Percentiles rank a stretch among this genome's conserved stretches.
These are phyloP conservation scores for Filosporella fistucella DNA, from an alignment of 495 filamentous ascomycete genomes.

Conservation along the genomic window DNA sequence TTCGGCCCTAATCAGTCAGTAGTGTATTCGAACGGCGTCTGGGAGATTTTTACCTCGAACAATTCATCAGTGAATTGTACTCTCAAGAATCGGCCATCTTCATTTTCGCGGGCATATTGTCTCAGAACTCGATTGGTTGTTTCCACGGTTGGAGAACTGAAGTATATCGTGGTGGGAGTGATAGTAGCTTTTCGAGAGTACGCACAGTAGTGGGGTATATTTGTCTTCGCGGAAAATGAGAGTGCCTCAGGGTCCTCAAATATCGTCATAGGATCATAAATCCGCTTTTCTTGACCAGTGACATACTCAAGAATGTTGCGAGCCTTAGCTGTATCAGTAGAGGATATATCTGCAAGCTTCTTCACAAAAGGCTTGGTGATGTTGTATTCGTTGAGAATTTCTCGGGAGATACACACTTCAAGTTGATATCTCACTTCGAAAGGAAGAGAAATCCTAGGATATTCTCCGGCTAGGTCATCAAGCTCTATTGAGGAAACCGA, in stretches of 20 bases:
- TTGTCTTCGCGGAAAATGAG: conserved; percentile 41
- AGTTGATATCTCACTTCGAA: conserved; percentile 85
- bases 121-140: conserved; percentile 85
- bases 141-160: conserved; percentile 72
- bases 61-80: conserved; percentile 88
- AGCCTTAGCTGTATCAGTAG: conserved; percentile 32
- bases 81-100: conserved; percentile 78
- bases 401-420: conserved; percentile 83
- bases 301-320: conserved; percentile 58
- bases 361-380: conserved; percentile 61
- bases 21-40: too few species aligned
- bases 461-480: conserved; percentile 41
- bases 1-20: conserved; percentile 40
- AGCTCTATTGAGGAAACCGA: conserved; percentile 9
- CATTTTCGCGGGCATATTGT: conserved; percentile 52
- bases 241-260: conserved; percentile 49
- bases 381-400: conserved; percentile 73
- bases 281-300: conserved; percentile 49
- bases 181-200: conserved; percentile 69
- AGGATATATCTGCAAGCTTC: conserved; percentile 46
- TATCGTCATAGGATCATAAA: conserved; percentile 70
- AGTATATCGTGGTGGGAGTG: conserved; percentile 79
- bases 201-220: conserved; percentile 67
- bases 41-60: too few species aligned
- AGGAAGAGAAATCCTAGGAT: conserved; percentile 35